Evolutionary conservation across 495 filamentous ascomycete genomes (phyloP).

Genomic region (Penicillium fimorum): DNA sequence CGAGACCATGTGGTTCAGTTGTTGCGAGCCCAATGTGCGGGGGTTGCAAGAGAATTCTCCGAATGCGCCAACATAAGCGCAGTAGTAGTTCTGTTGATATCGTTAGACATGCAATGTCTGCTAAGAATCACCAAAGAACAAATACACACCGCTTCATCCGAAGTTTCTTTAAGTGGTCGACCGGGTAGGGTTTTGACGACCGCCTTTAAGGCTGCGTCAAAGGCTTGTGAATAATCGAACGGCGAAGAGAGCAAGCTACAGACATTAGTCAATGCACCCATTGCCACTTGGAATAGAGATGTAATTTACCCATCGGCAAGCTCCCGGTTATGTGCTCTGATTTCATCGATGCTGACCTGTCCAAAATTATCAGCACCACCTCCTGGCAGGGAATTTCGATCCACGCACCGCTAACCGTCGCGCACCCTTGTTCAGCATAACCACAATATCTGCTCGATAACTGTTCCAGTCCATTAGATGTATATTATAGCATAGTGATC

Average conservation of each 20-base stretch:
- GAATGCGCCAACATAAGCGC: conserved; percentile 91
- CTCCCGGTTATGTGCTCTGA: conserved; percentile 83
- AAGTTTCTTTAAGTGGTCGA: conserved; percentile 56
- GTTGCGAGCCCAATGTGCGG: conserved; percentile 80
- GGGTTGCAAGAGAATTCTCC: conserved; percentile 94
- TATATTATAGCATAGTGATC: not conserved
- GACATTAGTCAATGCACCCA: not conserved
- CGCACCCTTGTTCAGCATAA: conserved; percentile 88
- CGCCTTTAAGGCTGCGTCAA: conserved; percentile 85
- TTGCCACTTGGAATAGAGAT: not conserved
- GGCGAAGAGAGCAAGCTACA: conserved; percentile 73
- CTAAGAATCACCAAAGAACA: not conserved
- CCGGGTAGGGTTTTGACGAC: conserved; percentile 75
- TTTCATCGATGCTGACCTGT: conserved; percentile 91
- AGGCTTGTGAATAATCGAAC: conserved; percentile 83
- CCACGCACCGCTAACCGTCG: conserved; percentile 60
- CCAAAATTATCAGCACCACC: conserved; percentile 19
- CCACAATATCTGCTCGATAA: conserved; percentile 81
- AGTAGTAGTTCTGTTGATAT: conserved; percentile 72
- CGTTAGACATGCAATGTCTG: conserved; percentile 16
- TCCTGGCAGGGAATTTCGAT: conserved; percentile 3
- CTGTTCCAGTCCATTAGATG: conserved; percentile 35
- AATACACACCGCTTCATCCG: conserved; percentile 57
- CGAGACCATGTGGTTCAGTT: conserved; percentile 94
- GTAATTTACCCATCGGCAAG: conserved; percentile 72